Conservation (phyloP, 108 stramenopile species). For the Chaetoceros muelleri region DNA sequence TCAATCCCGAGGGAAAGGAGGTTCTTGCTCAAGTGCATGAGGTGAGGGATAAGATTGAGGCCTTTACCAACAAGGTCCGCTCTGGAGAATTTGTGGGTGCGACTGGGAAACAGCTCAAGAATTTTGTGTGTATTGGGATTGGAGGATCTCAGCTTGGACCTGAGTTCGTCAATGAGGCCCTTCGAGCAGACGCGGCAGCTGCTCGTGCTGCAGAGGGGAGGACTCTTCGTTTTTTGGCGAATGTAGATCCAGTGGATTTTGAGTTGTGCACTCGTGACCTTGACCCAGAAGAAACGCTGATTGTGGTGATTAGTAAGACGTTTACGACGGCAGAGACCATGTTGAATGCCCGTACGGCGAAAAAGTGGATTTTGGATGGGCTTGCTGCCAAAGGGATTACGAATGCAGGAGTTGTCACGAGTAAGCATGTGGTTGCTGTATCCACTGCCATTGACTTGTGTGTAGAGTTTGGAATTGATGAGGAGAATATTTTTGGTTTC, state of each 20-base stretch:
- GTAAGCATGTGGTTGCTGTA: conserved; percentile 82
- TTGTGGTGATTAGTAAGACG: conserved; percentile 92
- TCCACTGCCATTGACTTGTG: conserved; percentile 17
- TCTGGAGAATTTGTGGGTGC: conserved; percentile 52
- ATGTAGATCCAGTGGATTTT: conserved; percentile 97
- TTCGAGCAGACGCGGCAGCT: conserved; percentile 57
- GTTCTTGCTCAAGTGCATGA: conserved; percentile 67
- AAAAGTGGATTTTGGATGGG: conserved; percentile 72
- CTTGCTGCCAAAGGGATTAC: conserved; percentile 15
- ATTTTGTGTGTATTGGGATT: conserved; percentile 84
- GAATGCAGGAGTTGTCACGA: conserved; percentile 41
- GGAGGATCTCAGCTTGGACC: conserved; percentile 88
- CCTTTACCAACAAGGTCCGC: conserved; percentile 69
- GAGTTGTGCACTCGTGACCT: conserved; percentile 55
- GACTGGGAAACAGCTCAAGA: conserved; percentile 81
- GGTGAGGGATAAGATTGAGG: conserved; percentile 51
- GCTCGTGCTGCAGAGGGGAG: conserved; percentile 43
- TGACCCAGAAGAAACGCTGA: conserved; percentile 79
- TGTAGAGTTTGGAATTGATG: conserved; percentile 67
- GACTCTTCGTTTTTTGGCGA: conserved; percentile 83
- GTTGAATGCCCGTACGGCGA: conserved; percentile 93
- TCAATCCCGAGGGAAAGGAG: conserved; percentile 39
- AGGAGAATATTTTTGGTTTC: conserved; percentile 83
- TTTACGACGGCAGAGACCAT: conserved; percentile 99
- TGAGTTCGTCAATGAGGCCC: conserved; percentile 89